Evolutionary conservation across 139 green algal genomes (phyloP), one percentile per base, ranked within the genome.

Genomic region (Zygnema cylindricum): DNA sequence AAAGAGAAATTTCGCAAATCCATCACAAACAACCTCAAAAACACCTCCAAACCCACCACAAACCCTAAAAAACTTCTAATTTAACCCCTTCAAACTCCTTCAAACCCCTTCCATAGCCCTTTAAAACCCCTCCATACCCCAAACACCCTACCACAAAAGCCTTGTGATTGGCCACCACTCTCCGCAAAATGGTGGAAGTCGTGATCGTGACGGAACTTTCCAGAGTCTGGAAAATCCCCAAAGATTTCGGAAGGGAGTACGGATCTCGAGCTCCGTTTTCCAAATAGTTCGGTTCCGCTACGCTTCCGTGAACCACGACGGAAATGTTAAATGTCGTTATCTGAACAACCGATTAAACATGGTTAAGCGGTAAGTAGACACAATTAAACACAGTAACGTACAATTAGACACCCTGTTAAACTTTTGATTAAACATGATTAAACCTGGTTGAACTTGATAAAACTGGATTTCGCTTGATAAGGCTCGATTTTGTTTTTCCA

Each of bases 321-420:
- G 81, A 91, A 91, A 99, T 99, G 95, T 98, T 98, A 90, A 99
- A 99, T 16, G 97, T 98, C 30, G 92, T 97, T 32, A 99, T 92
- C 84, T 99, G 91, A 90, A 98, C 30, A 2, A 79, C n/a, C n/a
- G n/a, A n/a, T n/a, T n/a, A n/a, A n/a, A 81, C 71, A 81, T 11
- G 21, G 21, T 81, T 32, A 43, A 23, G 63, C 38, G 32, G 33
- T 7, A 75, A 3, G 32, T 41, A 40, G 1, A 71, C 32, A 82
- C n/a, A 30, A 35, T n/a, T 42, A 82, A 41, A 1, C 76, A 69
- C 36, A 16, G 30, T 33, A 41, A 33, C 76, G 57, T 82, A 1
- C 76, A n/a, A n/a, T 36, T 35, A 2, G n/a, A n/a, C n/a, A n/a
- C n/a, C n/a, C n/a, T n/a, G n/a, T n/a, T n/a, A n/a, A n/a, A n/a